These are phyloP conservation scores for Ophiosphaerella korrae DNA, from an alignment of 2,329 filamentous ascomycete species.

Conservation along the genomic window DNA sequence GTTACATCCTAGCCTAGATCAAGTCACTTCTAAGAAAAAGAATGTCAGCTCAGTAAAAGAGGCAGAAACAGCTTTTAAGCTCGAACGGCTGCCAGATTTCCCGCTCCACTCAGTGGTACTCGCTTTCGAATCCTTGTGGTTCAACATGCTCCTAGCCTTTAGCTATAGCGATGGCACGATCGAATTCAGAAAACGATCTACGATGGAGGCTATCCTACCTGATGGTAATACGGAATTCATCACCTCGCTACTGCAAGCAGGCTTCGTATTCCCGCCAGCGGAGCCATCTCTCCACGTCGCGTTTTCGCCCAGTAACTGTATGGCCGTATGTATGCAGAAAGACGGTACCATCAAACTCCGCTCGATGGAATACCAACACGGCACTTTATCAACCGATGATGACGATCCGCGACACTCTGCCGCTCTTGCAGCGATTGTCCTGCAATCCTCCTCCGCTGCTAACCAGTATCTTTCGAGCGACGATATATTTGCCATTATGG, in stretches of 20 bases:
- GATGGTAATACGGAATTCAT: slow-evolving; percentile 69
- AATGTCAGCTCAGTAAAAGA: slow-evolving; percentile 48
- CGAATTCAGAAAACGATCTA: slow-evolving; percentile 77
- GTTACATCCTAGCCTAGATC: slow-evolving; percentile 77
- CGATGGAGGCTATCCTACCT: slow-evolving; percentile 70
- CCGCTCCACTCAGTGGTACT: slow-evolving; percentile 73
- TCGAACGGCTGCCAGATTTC: slow-evolving; percentile 68
- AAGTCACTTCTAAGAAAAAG: slow-evolving; percentile 70
- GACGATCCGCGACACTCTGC: slow-evolving; percentile 43
- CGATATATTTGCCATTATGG: slow-evolving; percentile 53
- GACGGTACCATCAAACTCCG: slow-evolving; percentile 51
- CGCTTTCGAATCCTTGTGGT: slow-evolving; percentile 69
- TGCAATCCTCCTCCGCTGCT: slow-evolving; percentile 50
- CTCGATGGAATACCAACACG: slow-evolving; percentile 49
- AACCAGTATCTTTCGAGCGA: slow-evolving; percentile 55
- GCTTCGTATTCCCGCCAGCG: slow-evolving; percentile 72
- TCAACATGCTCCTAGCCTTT: slow-evolving; percentile 73
- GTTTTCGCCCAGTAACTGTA: slow-evolving; percentile 55
- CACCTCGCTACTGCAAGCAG: slow-evolving; percentile 74
- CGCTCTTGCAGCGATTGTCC: slow-evolving; percentile 48
- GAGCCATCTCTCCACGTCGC: slow-evolving; percentile 60
- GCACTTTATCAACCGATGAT: slow-evolving; percentile 36
- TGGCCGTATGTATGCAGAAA: slow-evolving; percentile 50
- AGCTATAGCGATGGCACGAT: slow-evolving; percentile 80
- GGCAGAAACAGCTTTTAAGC: slow-evolving; percentile 43